Evolutionary conservation across 1,284 basidiomycete genomes (phyloP).

Genomic region (Apiotrichum akiyoshidainum): DNA sequence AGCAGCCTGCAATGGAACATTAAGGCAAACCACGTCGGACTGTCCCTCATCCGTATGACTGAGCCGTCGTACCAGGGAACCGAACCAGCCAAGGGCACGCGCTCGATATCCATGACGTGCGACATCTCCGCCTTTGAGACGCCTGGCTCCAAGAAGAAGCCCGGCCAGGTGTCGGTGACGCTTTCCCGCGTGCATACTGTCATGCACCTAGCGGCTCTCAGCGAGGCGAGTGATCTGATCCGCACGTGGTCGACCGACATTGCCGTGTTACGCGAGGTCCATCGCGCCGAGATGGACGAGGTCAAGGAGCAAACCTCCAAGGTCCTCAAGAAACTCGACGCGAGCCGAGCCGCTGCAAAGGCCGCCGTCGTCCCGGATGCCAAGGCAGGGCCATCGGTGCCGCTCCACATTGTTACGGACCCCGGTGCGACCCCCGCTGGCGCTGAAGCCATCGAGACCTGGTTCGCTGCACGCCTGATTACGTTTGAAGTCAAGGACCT

Average conservation of each 20-base stretch:
- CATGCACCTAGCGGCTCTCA: slow-evolving; percentile 85
- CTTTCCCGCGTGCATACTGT: slow-evolving; percentile 80
- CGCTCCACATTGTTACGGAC: not conserved
- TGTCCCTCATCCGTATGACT: slow-evolving; percentile 32
- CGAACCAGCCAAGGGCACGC: slow-evolving; percentile 59
- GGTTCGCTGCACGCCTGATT: slow-evolving; percentile 66
- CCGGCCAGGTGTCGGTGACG: slow-evolving; percentile 53
- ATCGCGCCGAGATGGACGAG: slow-evolving; percentile 68
- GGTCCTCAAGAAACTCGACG: slow-evolving; percentile 54
- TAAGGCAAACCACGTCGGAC: slow-evolving; percentile 40
- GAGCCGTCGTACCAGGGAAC: slow-evolving; percentile 23
- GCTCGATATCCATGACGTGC: slow-evolving; percentile 77
- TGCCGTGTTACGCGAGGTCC: slow-evolving; percentile 65
- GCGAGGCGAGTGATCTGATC: slow-evolving; percentile 79
- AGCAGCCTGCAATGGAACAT: slow-evolving; percentile 40
- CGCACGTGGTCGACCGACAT: slow-evolving; percentile 73
- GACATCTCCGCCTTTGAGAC: slow-evolving; percentile 58
- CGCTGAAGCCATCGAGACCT: slow-evolving; percentile 48
- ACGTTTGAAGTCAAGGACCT: slow-evolving; percentile 65
- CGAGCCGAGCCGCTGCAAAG: not conserved
- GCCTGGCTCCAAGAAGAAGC: slow-evolving; percentile 26
- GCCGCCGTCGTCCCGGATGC: not conserved
- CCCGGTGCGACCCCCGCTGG: not conserved
- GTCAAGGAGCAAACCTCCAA: slow-evolving; percentile 79
- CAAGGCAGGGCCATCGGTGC: not conserved